These are phyloP conservation scores for Elongisporangium anandrum DNA, from an alignment of 352 stramenopile species.

Conservation along the genomic window DNA sequence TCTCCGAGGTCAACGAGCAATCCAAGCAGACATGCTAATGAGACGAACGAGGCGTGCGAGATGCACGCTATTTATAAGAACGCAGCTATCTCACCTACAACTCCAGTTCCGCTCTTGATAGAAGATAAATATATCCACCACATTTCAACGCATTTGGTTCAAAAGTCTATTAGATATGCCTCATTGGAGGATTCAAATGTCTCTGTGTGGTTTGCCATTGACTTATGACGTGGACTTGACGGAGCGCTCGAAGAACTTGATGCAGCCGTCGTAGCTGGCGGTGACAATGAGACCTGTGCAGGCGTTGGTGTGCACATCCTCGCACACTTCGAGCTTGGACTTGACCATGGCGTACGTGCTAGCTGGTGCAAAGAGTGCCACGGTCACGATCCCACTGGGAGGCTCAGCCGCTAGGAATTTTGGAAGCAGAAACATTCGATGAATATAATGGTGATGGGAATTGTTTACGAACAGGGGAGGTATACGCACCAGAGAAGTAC, in stretches of 20 bases:
- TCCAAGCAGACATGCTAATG: not conserved
- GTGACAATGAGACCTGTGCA: slow-evolving; percentile 79
- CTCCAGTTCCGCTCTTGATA: not conserved
- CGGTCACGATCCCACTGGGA: slow-evolving; percentile 71
- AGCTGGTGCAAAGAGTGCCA: slow-evolving; percentile 72
- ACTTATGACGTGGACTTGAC: slow-evolving; percentile 17
- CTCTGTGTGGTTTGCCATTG: not conserved
- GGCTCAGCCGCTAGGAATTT: slow-evolving; percentile 46
- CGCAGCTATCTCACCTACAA: not conserved
- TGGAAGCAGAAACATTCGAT: not conserved
- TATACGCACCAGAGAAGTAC: slow-evolving; percentile 62
- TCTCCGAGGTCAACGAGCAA: slow-evolving; percentile 6
- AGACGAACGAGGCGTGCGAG: not conserved
- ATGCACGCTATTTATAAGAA: not conserved
- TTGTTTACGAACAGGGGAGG: not conserved
- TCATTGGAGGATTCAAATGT: too few species aligned
- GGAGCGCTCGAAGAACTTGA: slow-evolving; percentile 72
- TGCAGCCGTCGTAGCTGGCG: slow-evolving; percentile 82
- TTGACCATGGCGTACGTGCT: slow-evolving; percentile 83
- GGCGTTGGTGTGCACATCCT: slow-evolving; percentile 58
- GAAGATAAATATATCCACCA: not conserved
- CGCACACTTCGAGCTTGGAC: slow-evolving; percentile 52
- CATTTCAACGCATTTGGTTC: not conserved
- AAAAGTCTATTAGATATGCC: not conserved
- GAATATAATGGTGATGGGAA: not conserved